Conservation (phyloP, 257 asterid genomes). For the Solanum sejunctum region DNA sequence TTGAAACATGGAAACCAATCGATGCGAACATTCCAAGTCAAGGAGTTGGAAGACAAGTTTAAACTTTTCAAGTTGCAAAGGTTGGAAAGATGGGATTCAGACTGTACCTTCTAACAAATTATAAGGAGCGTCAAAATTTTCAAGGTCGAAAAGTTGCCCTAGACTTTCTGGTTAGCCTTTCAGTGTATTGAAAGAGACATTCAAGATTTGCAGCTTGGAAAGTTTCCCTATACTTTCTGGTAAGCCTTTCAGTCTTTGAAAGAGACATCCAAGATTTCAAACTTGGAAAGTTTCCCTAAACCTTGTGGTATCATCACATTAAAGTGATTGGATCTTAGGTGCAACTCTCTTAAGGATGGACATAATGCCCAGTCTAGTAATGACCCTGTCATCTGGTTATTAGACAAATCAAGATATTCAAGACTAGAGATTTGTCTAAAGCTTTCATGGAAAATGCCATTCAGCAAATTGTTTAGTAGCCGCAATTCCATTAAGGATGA, state of each 20-base stretch:
- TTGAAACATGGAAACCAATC: conserved; percentile 16
- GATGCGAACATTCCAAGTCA: not conserved
- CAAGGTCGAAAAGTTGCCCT: conserved; percentile 12
- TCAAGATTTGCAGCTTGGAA: not conserved
- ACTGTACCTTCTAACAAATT: conserved; percentile 18
- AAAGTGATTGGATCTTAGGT: not conserved
- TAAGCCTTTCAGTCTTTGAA: not conserved
- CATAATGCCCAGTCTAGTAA: not conserved
- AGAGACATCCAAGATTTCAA: not conserved
- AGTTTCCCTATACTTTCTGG: not conserved
- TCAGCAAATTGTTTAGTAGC: not conserved
- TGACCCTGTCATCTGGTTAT: not conserved
- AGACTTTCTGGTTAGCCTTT: not conserved
- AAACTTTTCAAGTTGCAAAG: conserved; percentile 4
- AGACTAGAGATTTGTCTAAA: not conserved
- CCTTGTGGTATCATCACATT: not conserved
- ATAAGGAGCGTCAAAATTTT: not conserved
- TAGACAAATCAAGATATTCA: not conserved
- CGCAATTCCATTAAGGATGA: not conserved
- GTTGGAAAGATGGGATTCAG: conserved; percentile 7
- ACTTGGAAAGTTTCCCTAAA: not conserved
- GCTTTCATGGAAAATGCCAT: not conserved
- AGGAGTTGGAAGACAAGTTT: conserved; percentile 12
- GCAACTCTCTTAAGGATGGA: not conserved
- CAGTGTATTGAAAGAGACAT: not conserved